A percentile compares a stretch with the other conserved stretches of the same genome.
Evolutionary conservation across 2,329 filamentous ascomycete species (phyloP).

Genomic region (Aspergillus thermomutatus): DNA sequence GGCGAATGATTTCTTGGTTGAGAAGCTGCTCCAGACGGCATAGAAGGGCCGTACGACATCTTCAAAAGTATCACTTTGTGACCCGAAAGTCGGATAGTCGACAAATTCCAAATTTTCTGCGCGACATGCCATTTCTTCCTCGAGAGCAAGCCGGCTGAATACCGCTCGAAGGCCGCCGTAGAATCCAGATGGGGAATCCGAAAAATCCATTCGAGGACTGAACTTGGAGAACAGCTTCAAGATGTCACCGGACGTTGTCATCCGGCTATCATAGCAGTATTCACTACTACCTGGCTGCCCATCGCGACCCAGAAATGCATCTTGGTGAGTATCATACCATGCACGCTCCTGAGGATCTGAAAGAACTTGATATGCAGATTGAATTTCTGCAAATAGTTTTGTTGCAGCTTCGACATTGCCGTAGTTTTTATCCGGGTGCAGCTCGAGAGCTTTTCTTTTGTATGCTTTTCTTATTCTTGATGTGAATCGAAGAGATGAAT

Average conservation of each 20-base stretch:
- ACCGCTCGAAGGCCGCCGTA: conserved; percentile 73
- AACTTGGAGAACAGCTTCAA: conserved; percentile 75
- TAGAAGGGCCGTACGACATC: conserved; percentile 78
- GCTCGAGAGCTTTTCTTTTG: conserved; percentile 80
- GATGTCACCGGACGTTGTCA: conserved; percentile 80
- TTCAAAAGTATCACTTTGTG: conserved; percentile 72
- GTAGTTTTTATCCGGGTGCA: conserved; percentile 93
- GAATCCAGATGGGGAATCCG: conserved; percentile 77
- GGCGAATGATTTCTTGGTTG: conserved; percentile 78
- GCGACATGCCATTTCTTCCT: conserved; percentile 73
- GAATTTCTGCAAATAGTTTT: conserved; percentile 81
- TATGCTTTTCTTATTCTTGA: conserved; percentile 88
- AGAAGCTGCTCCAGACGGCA: conserved; percentile 72
- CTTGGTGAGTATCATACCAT: conserved; percentile 95
- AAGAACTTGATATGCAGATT: conserved; percentile 91
- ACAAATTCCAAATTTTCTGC: conserved; percentile 60
- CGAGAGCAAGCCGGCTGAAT: conserved; percentile 75
- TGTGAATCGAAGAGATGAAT: background rate
- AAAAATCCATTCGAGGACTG: conserved; percentile 72
- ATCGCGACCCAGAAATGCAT: conserved; percentile 72
- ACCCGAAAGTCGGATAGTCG: conserved; percentile 80
- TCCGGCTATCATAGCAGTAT: conserved; percentile 65
- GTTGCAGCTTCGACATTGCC: conserved; percentile 82
- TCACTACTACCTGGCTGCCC: conserved; percentile 46
- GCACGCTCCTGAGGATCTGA: conserved; percentile 92